These are phyloP conservation scores for Purpureocillium lavendulum DNA, from an alignment of 2,329 filamentous ascomycete species.

Conservation along the genomic window DNA sequence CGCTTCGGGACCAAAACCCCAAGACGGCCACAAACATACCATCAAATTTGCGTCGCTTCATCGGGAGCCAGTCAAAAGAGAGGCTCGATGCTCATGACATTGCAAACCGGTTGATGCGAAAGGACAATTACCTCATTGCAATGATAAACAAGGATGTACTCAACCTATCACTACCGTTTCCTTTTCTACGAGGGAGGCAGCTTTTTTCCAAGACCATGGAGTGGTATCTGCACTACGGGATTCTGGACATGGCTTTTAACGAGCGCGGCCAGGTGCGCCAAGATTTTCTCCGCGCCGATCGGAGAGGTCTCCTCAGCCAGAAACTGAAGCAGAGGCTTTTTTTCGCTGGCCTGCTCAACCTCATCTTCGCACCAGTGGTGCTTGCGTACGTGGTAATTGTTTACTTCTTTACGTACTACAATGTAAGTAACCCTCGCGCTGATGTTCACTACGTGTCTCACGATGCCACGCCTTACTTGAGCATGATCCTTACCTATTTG, in stretches of 20 bases:
- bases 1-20: slow-evolving; percentile 77
- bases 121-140: slow-evolving; percentile 94
- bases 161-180: slow-evolving; percentile 76
- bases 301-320: slow-evolving; percentile 69
- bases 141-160: slow-evolving; percentile 95
- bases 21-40: slow-evolving; percentile 57
- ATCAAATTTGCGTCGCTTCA: slow-evolving; percentile 41
- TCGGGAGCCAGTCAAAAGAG: slow-evolving; percentile 85
- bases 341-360: slow-evolving; percentile 77
- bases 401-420: slow-evolving; percentile 93
- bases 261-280: slow-evolving; percentile 79
- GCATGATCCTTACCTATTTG: background rate
- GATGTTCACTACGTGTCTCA: background rate
- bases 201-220: slow-evolving; percentile 84
- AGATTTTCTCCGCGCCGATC: slow-evolving; percentile 75
- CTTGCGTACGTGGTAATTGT: slow-evolving; percentile 80
- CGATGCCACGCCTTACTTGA: background rate
- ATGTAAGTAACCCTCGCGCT: slow-evolving; percentile 41
- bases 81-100: slow-evolving; percentile 94
- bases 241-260: slow-evolving; percentile 92
- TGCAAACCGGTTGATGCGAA: slow-evolving; percentile 91
- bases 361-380: slow-evolving; percentile 79
- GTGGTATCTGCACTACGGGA: slow-evolving; percentile 84
- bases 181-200: slow-evolving; percentile 70
- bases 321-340: slow-evolving; percentile 70